Base-by-base conservation (phyloP, 805 yeast genomes). In the Candida nitratophila region DNA sequence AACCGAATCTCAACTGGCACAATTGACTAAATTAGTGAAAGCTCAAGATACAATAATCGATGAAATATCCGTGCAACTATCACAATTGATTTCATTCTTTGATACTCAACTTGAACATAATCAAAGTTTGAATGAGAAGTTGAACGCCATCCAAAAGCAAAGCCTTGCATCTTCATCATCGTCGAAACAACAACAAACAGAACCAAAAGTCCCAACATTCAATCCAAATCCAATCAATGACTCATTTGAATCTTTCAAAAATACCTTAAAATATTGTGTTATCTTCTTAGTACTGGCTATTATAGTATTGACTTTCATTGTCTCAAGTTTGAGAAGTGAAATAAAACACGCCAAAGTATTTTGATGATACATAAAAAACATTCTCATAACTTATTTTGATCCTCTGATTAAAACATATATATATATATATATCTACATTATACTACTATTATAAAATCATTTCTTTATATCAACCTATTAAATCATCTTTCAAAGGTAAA, bases 301-400 rank as follows among this genome's bases (percentile, higher is more conserved):
- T 24, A 49, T 69, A 3, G 60, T 68, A 1, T 63, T 78, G 44
- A 66, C 73, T 17, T 58, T 71, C 31, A 65, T 76, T 47, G 70
- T 78, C 20, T 73, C 71, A 57, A 70, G 77, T 55, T 61, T 81
- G 37, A 74, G 84, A 63, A 76, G 69, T 49, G 86, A 81, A 49
- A 77, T 81, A 45, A 80, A 77, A 52, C 83, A 77, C 53, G 66
- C 82, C 9, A 81, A 81, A 50, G 65, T 81, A 38, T 66, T 80
- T 20, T 39, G 29, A 24, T n/a, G n/a, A n/a, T n/a, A n/a, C n/a
- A n/a, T n/a, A n/a, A n/a, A n/a, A n/a, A n/a, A n/a, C n/a, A n/a
- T n/a, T n/a, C n/a, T n/a, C n/a, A n/a, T n/a, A n/a, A n/a, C n/a
- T n/a, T n/a, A n/a, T n/a, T n/a, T n/a, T n/a, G 29, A 26, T 26